A percentile compares a stretch with the other conserved stretches of the same genome.
Evolutionary conservation across 129 eudicot genomes (phyloP).

Genomic region (Arctium minus): DNA sequence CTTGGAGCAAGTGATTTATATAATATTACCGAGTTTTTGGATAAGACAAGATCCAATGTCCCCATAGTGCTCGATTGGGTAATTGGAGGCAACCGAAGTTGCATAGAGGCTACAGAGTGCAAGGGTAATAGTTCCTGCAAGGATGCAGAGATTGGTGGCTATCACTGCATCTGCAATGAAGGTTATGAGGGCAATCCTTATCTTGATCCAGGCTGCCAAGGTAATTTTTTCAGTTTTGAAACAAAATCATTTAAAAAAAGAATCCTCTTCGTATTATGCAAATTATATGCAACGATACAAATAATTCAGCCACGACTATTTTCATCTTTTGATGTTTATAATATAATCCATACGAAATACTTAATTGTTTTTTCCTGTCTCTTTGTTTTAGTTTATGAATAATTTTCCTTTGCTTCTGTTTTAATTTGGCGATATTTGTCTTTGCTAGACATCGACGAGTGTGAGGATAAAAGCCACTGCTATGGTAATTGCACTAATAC

Average conservation of each 20-base stretch:
- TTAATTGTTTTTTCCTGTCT: no score
- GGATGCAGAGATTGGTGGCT: slow-evolving; percentile 15
- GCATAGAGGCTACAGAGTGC: slow-evolving; percentile 20
- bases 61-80: slow-evolving; percentile 40
- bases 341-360: background rate
- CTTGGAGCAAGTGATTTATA: slow-evolving; percentile 21
- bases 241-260: background rate
- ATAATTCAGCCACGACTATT: background rate
- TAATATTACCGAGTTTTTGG: background rate
- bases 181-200: slow-evolving; percentile 47
- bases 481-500: slow-evolving; percentile 29
- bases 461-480: slow-evolving; percentile 25
- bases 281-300: background rate
- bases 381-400: background rate
- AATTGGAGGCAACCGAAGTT: slow-evolving; percentile 6
- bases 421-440: background rate
- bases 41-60: background rate
- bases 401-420: background rate
- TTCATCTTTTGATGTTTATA: background rate
- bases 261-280: no score
- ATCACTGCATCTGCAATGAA: slow-evolving; percentile 22
- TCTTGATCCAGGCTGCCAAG: slow-evolving; percentile 36
- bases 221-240: slow-evolving; percentile 1
- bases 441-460: slow-evolving; percentile 41
- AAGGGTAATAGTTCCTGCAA: slow-evolving; percentile 23